Percentiles rank a stretch among this genome's conserved stretches.
Evolutionary conservation across 108 stramenopile species (phyloP).

Genomic region (Stephanodiscus minutulus): DNA sequence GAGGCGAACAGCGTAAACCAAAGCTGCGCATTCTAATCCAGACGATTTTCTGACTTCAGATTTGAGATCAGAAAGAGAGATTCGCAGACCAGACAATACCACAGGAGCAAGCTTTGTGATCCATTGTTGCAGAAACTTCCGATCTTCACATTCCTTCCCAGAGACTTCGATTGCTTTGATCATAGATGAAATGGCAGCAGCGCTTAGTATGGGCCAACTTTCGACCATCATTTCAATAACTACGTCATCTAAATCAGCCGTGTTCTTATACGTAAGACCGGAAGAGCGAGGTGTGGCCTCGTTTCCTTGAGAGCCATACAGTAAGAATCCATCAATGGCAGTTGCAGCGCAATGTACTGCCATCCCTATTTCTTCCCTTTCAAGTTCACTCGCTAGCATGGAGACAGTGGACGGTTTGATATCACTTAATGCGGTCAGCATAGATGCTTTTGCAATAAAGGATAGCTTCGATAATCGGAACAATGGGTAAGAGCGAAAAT

Average conservation of each 20-base stretch:
- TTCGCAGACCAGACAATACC: slow-evolving; percentile 48
- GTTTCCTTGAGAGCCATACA: slow-evolving; percentile 2
- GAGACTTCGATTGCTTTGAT: slow-evolving; percentile 24
- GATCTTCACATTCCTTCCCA: slow-evolving; percentile 20
- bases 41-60: not conserved
- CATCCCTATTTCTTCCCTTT: slow-evolving; percentile 38
- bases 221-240: slow-evolving; percentile 29
- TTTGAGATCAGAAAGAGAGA: slow-evolving; percentile 14
- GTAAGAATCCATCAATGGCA: slow-evolving; percentile 76
- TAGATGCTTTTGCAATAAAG: slow-evolving; percentile 50
- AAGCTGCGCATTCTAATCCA: slow-evolving; percentile 12
- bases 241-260: slow-evolving; percentile 35
- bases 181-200: slow-evolving; percentile 43
- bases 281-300: slow-evolving; percentile 6
- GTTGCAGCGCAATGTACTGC: slow-evolving; percentile 63
- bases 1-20: slow-evolving; percentile 28
- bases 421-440: slow-evolving; percentile 27
- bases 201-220: slow-evolving; percentile 55
- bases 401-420: slow-evolving; percentile 31
- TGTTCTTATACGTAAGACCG: slow-evolving; percentile 44
- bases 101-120: slow-evolving; percentile 53
- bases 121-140: slow-evolving; percentile 47
- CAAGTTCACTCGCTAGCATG: slow-evolving; percentile 35
- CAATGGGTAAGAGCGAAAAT: slow-evolving; percentile 39
- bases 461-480: slow-evolving; percentile 53